Percentiles rank a stretch among this genome's conserved stretches.
phyloP scores from a whole-genome alignment of 495 filamentous ascomycete genomes.

The Penicillium antarcticum region DNA sequence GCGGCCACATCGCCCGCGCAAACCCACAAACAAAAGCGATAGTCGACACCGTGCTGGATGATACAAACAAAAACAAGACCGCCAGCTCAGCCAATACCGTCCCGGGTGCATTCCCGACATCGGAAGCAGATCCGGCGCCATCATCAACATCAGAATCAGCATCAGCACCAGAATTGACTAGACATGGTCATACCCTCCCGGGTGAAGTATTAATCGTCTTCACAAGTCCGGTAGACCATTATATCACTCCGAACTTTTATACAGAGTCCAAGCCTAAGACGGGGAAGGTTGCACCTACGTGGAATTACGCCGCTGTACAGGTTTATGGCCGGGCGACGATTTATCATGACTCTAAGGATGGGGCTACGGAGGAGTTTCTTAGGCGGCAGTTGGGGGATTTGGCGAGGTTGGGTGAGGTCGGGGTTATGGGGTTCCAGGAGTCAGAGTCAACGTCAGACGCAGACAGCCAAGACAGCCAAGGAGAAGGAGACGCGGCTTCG shows the following conservation, averaged over 20 bases:
- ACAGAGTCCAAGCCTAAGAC: conserved; percentile 51
- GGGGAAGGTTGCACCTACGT: conserved; percentile 59
- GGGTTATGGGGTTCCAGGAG: conserved; percentile 41
- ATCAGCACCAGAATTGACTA: background rate
- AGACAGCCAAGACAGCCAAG: too few relatives aligned
- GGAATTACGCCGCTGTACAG: conserved; percentile 59
- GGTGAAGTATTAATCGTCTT: conserved; percentile 49
- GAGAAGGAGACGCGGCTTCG: too few relatives aligned
- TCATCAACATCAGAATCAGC: too few relatives aligned
- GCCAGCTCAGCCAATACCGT: background rate
- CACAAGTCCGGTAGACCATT: conserved; percentile 48
- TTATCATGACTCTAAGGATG: conserved; percentile 36
- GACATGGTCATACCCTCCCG: conserved; percentile 9
- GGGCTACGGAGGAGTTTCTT: conserved; percentile 38
- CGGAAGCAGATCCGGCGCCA: background rate
- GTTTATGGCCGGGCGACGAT: conserved; percentile 50
- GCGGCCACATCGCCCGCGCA: conserved; percentile 47
- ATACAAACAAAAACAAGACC: background rate
- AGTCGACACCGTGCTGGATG: conserved; percentile 37
- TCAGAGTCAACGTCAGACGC: background rate
- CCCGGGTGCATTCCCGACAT: background rate
- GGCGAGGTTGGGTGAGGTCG: conserved; percentile 38
- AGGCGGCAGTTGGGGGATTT: conserved; percentile 45
- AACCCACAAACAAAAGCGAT: conserved; percentile 55
- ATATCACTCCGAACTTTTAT: conserved; percentile 61